Evolutionary conservation across 129 eudicot species (phyloP).

Genomic region (Pseudognaphalium luteoalbum): DNA sequence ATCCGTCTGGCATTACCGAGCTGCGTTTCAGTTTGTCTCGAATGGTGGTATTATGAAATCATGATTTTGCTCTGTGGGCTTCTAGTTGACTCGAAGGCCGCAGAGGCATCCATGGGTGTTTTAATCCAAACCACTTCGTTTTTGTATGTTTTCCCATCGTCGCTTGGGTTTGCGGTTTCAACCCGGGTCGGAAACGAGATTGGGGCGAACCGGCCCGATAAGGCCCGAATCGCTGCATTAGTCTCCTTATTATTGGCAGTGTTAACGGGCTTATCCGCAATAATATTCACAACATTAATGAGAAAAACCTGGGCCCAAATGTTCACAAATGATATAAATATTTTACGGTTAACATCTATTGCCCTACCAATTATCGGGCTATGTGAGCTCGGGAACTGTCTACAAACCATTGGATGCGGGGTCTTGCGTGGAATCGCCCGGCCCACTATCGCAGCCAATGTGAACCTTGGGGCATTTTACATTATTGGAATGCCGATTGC

Average conservation of each 20-base stretch:
- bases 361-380: conserved; percentile 57
- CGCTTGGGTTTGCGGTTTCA: conserved; percentile 47
- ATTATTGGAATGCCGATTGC: conserved; percentile 52
- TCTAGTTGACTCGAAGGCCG: conserved; percentile 44
- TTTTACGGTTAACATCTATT: conserved; percentile 39
- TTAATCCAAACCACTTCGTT: conserved; percentile 59
- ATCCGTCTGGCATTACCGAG: conserved; percentile 48
- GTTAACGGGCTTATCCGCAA: conserved; percentile 45
- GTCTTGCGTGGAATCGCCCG: conserved; percentile 56
- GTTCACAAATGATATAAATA: conserved; percentile 43
- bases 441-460: conserved; percentile 48
- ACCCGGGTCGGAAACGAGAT: conserved; percentile 63
- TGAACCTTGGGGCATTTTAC: conserved; percentile 58
- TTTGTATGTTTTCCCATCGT: conserved; percentile 47
- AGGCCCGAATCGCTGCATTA: conserved; percentile 39
- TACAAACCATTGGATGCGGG: conserved; percentile 60
- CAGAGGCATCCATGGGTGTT: conserved; percentile 60
- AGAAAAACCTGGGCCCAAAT: conserved; percentile 42
- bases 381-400: conserved; percentile 68
- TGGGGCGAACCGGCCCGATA: conserved; percentile 49
- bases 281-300: conserved; percentile 33
- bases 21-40: conserved; percentile 59
- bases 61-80: conserved; percentile 57
- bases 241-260: conserved; percentile 36
- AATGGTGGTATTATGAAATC: conserved; percentile 75